Conservation (phyloP, 1,284 basidiomycete genomes). For the Coriolopsis trogii region DNA sequence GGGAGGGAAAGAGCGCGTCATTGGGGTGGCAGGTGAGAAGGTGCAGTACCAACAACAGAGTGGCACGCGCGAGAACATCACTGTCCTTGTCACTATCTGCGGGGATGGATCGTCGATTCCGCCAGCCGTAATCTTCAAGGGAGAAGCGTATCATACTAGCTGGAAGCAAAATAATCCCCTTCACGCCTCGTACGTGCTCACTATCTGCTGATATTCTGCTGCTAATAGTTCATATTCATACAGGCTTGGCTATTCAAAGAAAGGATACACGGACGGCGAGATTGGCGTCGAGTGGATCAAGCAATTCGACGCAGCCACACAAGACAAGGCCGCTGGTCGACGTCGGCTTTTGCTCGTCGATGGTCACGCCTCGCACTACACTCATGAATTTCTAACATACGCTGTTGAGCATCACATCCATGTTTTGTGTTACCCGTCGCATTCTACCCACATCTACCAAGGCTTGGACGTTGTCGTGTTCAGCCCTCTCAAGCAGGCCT, state of each 20-base stretch:
- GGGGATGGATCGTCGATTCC: constrained; percentile 36
- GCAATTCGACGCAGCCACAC: constrained; percentile 39
- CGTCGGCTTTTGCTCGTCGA: constrained; percentile 41
- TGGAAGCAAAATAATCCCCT: constrained; percentile 44
- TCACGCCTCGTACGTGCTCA: constrained; percentile 37
- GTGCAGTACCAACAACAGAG: constrained; percentile 37
- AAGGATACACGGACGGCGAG: constrained; percentile 39
- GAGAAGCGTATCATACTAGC: constrained; percentile 33
- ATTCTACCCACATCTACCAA: constrained; percentile 47
- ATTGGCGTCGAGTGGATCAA: constrained; percentile 42
- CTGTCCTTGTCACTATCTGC: constrained; percentile 42
- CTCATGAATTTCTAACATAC: constrained; percentile 39
- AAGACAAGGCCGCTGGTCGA: constrained; percentile 33
- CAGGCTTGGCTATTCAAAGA: constrained; percentile 41
- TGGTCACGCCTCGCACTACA: constrained; percentile 48
- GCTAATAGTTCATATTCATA: background rate
- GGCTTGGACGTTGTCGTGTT: constrained; percentile 41
- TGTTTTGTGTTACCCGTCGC: constrained; percentile 45
- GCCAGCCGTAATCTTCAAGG: constrained; percentile 42
- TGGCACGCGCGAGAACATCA: constrained; percentile 41
- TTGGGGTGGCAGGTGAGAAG: constrained; percentile 11
- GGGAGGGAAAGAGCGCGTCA: background rate
- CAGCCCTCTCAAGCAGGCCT: constrained; percentile 23
- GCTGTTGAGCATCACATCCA: constrained; percentile 36
- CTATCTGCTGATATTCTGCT: background rate